Conservation (phyloP, 345 rosid genomes). For the Rhodamnia argentea region DNA sequence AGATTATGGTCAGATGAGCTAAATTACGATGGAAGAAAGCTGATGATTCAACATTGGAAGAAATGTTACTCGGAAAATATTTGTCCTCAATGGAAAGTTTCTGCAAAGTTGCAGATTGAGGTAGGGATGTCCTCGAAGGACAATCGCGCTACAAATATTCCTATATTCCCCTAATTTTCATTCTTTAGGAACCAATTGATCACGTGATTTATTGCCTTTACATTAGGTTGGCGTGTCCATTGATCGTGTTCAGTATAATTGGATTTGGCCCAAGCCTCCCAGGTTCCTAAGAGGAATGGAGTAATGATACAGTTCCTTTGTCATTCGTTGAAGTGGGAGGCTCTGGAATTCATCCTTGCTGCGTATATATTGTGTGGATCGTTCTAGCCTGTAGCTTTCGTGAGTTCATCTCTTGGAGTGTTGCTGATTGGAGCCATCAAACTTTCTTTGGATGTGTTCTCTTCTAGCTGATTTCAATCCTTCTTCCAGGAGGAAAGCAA, state of each 20-base stretch:
- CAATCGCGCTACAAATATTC: neutral
- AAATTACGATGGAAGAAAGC: conserved; percentile 4
- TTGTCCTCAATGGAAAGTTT: conserved; percentile 20
- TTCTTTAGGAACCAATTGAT: conserved; percentile 43
- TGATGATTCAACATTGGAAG: neutral
- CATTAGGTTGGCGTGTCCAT: conserved; percentile 50
- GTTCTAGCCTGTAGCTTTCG: conserved; percentile 38
- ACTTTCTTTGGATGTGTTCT: conserved; percentile 17
- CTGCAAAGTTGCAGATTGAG: conserved; percentile 39
- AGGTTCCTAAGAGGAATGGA: conserved; percentile 47
- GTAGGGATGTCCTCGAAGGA: conserved; percentile 50
- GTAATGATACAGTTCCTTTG: conserved; percentile 13
- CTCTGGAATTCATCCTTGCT: conserved; percentile 39
- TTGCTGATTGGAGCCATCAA: conserved; percentile 57
- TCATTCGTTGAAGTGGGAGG: conserved; percentile 21
- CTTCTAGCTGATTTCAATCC: neutral
- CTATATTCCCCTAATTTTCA: conserved; percentile 16
- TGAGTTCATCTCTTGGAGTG: conserved; percentile 47
- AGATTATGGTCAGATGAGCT: neutral
- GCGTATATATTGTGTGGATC: conserved; percentile 21
- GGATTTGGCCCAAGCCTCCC: conserved; percentile 24
- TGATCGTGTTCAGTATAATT: conserved; percentile 35
- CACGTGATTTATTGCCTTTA: conserved; percentile 45
- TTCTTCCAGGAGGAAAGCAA: neutral
- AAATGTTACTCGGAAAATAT: neutral